Base-by-base conservation (phyloP, 306 rosid genomes). In the Geum urbanum region DNA sequence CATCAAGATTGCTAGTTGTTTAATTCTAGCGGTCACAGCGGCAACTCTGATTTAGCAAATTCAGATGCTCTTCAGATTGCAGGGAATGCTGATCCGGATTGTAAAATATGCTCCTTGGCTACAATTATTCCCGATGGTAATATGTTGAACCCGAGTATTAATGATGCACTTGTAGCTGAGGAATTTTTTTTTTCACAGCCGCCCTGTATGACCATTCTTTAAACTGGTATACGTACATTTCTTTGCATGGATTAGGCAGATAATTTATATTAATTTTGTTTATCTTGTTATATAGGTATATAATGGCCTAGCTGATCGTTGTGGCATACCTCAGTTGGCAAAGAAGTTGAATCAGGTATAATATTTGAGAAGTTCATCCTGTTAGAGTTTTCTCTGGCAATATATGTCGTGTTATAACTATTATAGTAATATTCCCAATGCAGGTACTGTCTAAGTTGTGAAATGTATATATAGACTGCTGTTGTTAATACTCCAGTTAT, bases 1-100 rank as follows among this genome's bases (percentile, higher is more conserved):
- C 78, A 94, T 94, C 59, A 94, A 91, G 87, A 82, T 84, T 59
- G 85, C 87, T 14, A 92, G 86, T 72, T 94, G 99, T 79, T 85
- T 94, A 63, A 94, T 94, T 84, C 84, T 94, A 14, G 99, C 99
- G 72, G 99, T 94, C 69, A 91, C 99, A 45, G 89, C 99, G 0
- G 99, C 99, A 74, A 94, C 83, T 91, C 99, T 63, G 99, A 94
- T 86, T 82, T 91, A 78, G 99, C 99, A 52, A 94, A 94, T 75
- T 94, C 99, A 74, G 99, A 94, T 79, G 99, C 99, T 73, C 97
- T 94, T 81, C 99, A 94, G 85, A 84, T 94, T 87, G 99, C 99
- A 37, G 97, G 97, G 77, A 84, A 86, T 74, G 99, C 99, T 74
- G 99, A 95, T 87, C 97, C 99, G 49, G 99, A 95, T 84, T 97